Base-by-base conservation (phyloP, 2,329 filamentous ascomycete genomes). In the Aspergillus udagawae region DNA sequence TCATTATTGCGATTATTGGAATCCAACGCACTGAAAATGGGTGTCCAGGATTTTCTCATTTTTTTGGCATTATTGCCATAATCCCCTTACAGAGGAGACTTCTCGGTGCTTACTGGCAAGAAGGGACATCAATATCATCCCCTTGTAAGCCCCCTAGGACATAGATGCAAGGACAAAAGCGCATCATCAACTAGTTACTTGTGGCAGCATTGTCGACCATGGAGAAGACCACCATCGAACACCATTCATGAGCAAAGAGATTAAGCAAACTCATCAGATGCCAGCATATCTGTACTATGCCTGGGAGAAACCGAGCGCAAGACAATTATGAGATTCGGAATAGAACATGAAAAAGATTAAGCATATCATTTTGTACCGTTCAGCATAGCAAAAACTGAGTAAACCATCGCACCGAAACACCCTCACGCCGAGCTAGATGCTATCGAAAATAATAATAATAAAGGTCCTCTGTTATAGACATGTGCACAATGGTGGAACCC, bases 391-490 rank as follows among this genome's bases (percentile, higher is more conserved):
- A 53, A 35, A 32, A 23, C 29, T 20, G 29, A 28, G 32, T 23
- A 28, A 38, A 28, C 3, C 28, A 48, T 54, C 48, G 35, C 21
- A 7, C 32, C 20, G 7, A 20, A 20, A 47, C 20, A 47, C 51
- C 49, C 29, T 28, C n/a, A 45, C 49, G 23, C 51, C 54, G 27
- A 38, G 35, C 55, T 38, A 28, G 53, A 54, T 54, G 52, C 51
- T 51, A 50, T 48, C 23, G 42, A 42, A 49, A 52, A 48, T 32
- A 27, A 52, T 32, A 27, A 52, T 49, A 52, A 20, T 29, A 56
- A 25, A 54, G 49, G 56, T 25, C 53, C 52, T 47, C 27, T 41
- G 35, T 54, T 50, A 51, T 38, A 35, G 51, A 21, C 45, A 53
- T 23, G 12, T 7, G 20, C 20, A 17, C 44, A 21, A 47, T 25